Evolutionary conservation across 2,329 filamentous ascomycete species (phyloP), one percentile per base, ranked within the genome.

Genomic region (Colletotrichum tabaci): DNA sequence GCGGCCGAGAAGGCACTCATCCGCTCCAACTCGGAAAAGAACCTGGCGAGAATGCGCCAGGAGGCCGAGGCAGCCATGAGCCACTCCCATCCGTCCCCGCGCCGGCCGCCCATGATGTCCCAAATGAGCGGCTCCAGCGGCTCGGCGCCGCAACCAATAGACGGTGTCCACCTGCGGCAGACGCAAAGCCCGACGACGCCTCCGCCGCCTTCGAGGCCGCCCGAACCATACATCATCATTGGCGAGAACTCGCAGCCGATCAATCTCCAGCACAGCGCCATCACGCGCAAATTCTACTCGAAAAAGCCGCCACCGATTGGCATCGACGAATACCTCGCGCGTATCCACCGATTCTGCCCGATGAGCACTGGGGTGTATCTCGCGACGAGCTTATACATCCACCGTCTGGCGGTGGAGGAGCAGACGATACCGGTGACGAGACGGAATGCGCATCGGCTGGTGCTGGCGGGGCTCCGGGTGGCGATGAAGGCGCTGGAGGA

Each of bases 401-500:
- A 96, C 79, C 91, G 92, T 30, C 87, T 98, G 52, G 93, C 92
- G 0, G 90, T 96, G 15, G 87, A 92, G 55, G 94, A 97, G 79
- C 90, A 90, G 75, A 89, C 92, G 30, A 92, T 98, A 26, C 91
- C 92, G 0, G 92, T 98, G 9, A 97, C 95, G 3, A 88, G 89
- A 68, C 89, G 94, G 67, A 98, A 97, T 74, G 92, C 94, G 73
- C 96, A 99, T 80, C 91, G 96, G 2, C 85, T 98, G 9, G 87
- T 97, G 42, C 88, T 99, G 18, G 95, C 94, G 0, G 94, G 93
- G 8, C 86, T 98, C 64, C 87, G 95, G 46, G 93, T 98, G 4
- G 95, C 96, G 16, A 96, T 95, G 89, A 99, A 98, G 83, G 94
- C 94, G 0, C 84, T 98, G n/a, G 96, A 99, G 81, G 96, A 98